phyloP scores from a whole-genome alignment of 2,329 filamentous ascomycete genomes.

The Pestalotiopsis sp. region DNA sequence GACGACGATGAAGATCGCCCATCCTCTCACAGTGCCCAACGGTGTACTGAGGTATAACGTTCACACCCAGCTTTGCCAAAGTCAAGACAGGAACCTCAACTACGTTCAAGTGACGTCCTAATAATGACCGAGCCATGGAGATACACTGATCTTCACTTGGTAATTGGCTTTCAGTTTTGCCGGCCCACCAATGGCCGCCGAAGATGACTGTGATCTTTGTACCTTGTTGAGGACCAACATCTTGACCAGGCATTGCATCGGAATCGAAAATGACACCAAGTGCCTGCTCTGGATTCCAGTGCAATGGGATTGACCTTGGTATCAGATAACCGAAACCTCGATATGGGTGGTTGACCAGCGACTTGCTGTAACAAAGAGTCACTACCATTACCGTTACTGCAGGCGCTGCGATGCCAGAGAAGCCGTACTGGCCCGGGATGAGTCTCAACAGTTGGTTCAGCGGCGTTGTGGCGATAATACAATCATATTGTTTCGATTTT shows the following conservation, averaged over 20 bases:
- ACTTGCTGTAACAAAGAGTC: constrained; percentile 12
- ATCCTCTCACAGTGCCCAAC: constrained; percentile 15
- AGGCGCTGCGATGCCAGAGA: background rate
- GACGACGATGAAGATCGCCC: background rate
- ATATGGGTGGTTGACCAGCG: constrained; percentile 12
- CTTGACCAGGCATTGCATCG: constrained; percentile 14
- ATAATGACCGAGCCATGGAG: constrained; percentile 9
- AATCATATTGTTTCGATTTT: background rate
- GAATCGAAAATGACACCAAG: constrained; percentile 15
- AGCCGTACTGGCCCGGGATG: background rate
- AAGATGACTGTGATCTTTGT: constrained; percentile 15
- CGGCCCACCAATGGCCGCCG: constrained; percentile 15
- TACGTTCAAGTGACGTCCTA: constrained; percentile 13
- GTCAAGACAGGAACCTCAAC: background rate
- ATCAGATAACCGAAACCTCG: constrained; percentile 15
- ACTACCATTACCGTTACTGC: constrained; percentile 15
- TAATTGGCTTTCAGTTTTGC: background rate
- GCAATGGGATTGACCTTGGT: constrained; percentile 12
- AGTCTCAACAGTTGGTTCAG: constrained; percentile 2
- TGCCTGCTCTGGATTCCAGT: constrained; percentile 14
- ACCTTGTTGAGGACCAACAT: background rate
- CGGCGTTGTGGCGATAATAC: constrained; percentile 9
- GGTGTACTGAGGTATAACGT: constrained; percentile 15
- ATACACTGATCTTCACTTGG: constrained; percentile 9
- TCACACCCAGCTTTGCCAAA: background rate